Percentiles rank a stretch among this genome's conserved stretches.
phyloP scores from a whole-genome alignment of 192 early-diverging fungal species.

The Coemansia sp. region DNA sequence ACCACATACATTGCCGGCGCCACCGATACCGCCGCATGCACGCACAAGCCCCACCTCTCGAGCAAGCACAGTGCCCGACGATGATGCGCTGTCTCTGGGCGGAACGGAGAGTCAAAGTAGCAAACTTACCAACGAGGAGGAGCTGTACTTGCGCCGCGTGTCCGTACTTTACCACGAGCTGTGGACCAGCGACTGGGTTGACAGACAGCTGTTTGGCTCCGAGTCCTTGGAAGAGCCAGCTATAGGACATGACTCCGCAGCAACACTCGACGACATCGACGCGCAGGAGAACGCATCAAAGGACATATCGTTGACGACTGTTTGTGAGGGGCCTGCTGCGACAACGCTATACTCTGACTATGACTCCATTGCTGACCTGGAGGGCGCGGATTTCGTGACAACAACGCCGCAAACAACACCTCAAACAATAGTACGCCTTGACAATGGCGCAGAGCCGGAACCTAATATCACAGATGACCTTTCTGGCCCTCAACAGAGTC shows the following conservation, averaged over 20 bases:
- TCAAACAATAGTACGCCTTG: slow-evolving; percentile 9
- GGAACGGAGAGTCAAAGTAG: slow-evolving; percentile 7
- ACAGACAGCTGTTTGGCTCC: slow-evolving; percentile 22
- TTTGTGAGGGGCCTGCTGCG: neutral
- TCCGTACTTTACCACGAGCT: slow-evolving; percentile 55
- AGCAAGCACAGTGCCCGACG: slow-evolving; percentile 2
- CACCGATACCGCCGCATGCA: neutral
- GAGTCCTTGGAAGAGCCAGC: slow-evolving; percentile 5
- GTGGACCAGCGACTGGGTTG: slow-evolving; percentile 52
- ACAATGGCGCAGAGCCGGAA: slow-evolving; percentile 11
- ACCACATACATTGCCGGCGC: neutral
- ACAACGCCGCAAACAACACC: slow-evolving; percentile 16
- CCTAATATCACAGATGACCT: neutral
- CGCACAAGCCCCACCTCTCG: neutral
- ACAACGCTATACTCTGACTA: neutral
- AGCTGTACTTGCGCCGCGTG: slow-evolving; percentile 51
- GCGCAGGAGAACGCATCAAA: neutral
- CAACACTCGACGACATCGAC: neutral
- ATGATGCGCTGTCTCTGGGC: neutral
- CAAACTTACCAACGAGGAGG: slow-evolving; percentile 29
- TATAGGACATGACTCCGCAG: neutral
- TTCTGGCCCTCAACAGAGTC: neutral
- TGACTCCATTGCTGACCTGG: slow-evolving; percentile 11
- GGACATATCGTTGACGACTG: neutral
- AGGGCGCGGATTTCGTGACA: neutral